These are phyloP conservation scores for Candida coquimbonensis DNA, from an alignment of 805 yeast species.

Conservation along the genomic window DNA sequence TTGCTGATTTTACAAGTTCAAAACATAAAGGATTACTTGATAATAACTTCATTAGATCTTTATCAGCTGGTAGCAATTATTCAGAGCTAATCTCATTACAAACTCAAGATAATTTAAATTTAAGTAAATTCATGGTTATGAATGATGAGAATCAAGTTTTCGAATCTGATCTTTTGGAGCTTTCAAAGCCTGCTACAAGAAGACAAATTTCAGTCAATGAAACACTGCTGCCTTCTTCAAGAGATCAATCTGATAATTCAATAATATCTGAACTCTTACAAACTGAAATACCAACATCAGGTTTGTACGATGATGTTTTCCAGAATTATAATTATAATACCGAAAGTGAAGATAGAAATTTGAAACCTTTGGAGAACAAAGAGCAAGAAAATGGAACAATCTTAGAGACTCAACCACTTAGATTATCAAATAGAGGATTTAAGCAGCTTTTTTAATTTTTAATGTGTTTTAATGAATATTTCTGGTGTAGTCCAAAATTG, in stretches of 20 bases:
- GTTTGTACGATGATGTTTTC: constrained; percentile 16
- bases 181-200: constrained; percentile 3
- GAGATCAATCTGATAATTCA: constrained; percentile 4
- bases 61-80: neutral
- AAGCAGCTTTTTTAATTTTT: constrained; percentile 4
- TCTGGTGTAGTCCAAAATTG: neutral
- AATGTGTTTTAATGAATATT: neutral
- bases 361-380: neutral
- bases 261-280: constrained; percentile 7
- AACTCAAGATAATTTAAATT: neutral
- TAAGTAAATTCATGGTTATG: constrained; percentile 1
- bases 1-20: constrained; percentile 21
- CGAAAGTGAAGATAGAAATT: constrained; percentile 6
- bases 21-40: constrained; percentile 7
- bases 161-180: constrained; percentile 12
- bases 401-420: constrained; percentile 2
- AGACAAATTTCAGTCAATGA: neutral
- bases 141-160: constrained; percentile 14
- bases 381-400: neutral
- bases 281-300: constrained; percentile 2
- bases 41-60: neutral
- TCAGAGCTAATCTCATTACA: constrained; percentile 5
- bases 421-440: constrained; percentile 2
- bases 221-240: neutral
- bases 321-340: constrained; percentile 17